phyloP scores from a whole-genome alignment of 768 basidiomycete genomes.

The Calocera viscosa region DNA sequence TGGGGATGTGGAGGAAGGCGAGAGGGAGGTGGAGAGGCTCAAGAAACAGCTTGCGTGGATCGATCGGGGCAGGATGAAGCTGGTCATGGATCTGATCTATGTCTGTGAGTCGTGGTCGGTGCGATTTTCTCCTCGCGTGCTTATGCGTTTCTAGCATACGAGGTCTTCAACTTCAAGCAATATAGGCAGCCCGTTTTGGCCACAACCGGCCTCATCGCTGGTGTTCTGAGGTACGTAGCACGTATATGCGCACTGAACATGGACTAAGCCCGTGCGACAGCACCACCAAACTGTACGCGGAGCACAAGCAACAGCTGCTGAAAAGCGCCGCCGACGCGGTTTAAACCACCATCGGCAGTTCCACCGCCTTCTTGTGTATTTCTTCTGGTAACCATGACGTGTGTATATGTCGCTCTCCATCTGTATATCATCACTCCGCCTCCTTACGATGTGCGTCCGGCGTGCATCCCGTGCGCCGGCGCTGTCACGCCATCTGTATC shows the following conservation, averaged over 20 bases:
- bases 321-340: background rate
- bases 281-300: slow-evolving; percentile 59
- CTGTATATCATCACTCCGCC: background rate
- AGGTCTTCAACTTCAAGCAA: slow-evolving; percentile 58
- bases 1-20: slow-evolving; percentile 40
- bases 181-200: slow-evolving; percentile 50
- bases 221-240: slow-evolving; percentile 51
- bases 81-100: slow-evolving; percentile 75
- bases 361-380: slow-evolving; percentile 1
- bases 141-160: slow-evolving; percentile 45
- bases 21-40: slow-evolving; percentile 55
- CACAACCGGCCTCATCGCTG: slow-evolving; percentile 53
- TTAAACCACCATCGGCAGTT: too few relatives aligned
- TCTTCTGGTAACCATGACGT: background rate
- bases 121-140: slow-evolving; percentile 19
- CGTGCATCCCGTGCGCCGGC: background rate
- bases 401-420: background rate
- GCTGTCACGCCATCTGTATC: background rate
- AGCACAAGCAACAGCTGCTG: slow-evolving; percentile 19
- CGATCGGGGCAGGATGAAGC: slow-evolving; percentile 52
- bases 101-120: slow-evolving; percentile 45
- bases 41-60: slow-evolving; percentile 67
- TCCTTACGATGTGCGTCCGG: background rate
- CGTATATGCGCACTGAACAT: background rate
- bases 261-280: slow-evolving; percentile 28